phyloP scores from a whole-genome alignment of 257 asterid genomes.

The Echium plantagineum region DNA sequence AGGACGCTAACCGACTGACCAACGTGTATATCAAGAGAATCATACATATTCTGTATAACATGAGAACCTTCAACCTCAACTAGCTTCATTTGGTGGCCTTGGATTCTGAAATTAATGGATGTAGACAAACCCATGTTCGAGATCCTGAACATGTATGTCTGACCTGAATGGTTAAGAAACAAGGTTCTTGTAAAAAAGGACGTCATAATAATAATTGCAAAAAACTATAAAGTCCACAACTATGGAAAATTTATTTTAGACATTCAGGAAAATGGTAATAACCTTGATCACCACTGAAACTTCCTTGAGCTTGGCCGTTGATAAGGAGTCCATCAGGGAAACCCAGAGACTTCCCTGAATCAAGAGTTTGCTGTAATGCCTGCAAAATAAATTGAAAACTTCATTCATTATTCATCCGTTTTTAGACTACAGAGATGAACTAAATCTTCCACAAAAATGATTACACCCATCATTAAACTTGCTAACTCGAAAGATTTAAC shows the following conservation, averaged over 20 bases:
- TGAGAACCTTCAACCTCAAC: slow-evolving; percentile 98
- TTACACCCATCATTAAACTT: too few species aligned
- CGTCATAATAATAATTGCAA: background rate
- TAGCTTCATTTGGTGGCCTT: slow-evolving; percentile 68
- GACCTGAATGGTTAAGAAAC: slow-evolving; percentile 31
- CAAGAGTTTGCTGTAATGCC: slow-evolving; percentile 64
- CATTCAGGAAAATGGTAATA: background rate
- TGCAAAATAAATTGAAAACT: slow-evolving; percentile 16
- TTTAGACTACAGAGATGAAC: too few species aligned
- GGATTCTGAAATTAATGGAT: slow-evolving; percentile 76
- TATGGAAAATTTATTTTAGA: too few species aligned
- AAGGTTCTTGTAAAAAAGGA: background rate
- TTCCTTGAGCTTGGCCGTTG: slow-evolving; percentile 48
- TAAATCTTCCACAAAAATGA: too few species aligned
- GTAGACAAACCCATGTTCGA: slow-evolving; percentile 75
- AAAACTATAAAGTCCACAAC: too few species aligned
- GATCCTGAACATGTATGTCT: slow-evolving; percentile 80
- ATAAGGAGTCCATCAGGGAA: slow-evolving; percentile 74
- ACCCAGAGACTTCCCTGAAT: slow-evolving; percentile 68
- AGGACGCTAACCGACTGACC: slow-evolving; percentile 77
- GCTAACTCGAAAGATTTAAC: too few species aligned
- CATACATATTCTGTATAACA: slow-evolving; percentile 61
- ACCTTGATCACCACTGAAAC: slow-evolving; percentile 78
- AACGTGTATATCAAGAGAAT: slow-evolving; percentile 68
- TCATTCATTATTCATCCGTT: too few species aligned